Evolutionary conservation across 2,329 filamentous ascomycete species (phyloP).

Genomic region (Beauveria pseudobassiana): DNA sequence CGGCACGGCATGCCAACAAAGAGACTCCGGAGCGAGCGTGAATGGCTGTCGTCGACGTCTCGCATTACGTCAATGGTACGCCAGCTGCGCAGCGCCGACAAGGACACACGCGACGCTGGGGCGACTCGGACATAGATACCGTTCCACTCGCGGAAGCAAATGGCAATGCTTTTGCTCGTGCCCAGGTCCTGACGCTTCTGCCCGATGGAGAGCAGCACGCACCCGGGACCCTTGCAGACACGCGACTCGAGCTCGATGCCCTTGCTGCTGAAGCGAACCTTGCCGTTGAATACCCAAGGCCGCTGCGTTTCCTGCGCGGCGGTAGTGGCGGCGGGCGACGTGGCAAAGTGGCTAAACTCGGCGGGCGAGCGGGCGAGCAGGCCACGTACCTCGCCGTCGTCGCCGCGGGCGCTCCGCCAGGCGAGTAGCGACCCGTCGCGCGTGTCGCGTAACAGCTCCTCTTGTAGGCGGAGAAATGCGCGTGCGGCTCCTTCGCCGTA

Average conservation of each 20-base stretch:
- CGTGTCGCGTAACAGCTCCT: conserved; percentile 8
- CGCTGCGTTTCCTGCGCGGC: background rate
- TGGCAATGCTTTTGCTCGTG: background rate
- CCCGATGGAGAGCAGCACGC: background rate
- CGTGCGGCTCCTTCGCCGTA: conserved; percentile 4
- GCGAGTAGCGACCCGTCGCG: conserved; percentile 10
- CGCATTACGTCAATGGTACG: conserved; percentile 2
- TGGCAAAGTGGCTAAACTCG: conserved; percentile 9
- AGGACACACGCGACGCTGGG: background rate
- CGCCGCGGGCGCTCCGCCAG: background rate
- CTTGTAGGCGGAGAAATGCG: conserved; percentile 7
- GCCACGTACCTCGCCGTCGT: background rate
- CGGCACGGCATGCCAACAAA: background rate
- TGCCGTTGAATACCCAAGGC: conserved; percentile 7
- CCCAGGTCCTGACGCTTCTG: background rate
- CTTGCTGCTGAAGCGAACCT: conserved; percentile 4
- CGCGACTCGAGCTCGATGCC: conserved; percentile 7
- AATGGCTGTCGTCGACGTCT: background rate
- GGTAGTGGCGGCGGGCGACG: background rate
- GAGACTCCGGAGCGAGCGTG: background rate
- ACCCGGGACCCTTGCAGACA: background rate
- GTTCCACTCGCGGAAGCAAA: conserved; percentile 7
- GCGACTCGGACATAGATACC: background rate
- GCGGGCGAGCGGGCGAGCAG: conserved; percentile 5
- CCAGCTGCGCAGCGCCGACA: background rate